Conservation (phyloP, 2,329 filamentous ascomycete species). For the Phialophora tarda region DNA sequence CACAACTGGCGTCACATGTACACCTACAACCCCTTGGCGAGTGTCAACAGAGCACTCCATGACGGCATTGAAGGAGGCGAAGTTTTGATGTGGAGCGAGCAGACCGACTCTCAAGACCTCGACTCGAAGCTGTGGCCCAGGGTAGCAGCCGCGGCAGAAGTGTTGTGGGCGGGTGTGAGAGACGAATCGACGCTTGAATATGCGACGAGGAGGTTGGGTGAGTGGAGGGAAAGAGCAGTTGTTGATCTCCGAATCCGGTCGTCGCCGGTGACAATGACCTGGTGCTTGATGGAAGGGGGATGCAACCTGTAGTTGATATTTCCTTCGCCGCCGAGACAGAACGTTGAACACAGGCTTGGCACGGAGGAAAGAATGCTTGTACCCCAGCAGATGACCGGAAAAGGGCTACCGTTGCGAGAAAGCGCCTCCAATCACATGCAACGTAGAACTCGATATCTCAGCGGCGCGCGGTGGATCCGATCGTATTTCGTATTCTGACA, state of each 20-base stretch:
- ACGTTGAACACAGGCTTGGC: neutral
- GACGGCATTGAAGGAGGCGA: slow-evolving; percentile 80
- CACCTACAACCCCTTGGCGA: slow-evolving; percentile 73
- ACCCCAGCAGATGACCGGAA: neutral
- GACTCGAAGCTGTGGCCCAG: slow-evolving; percentile 65
- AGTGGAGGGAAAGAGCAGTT: slow-evolving; percentile 74
- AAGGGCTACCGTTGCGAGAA: neutral
- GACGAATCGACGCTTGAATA: slow-evolving; percentile 60
- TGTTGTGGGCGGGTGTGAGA: slow-evolving; percentile 62
- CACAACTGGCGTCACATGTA: slow-evolving; percentile 86
- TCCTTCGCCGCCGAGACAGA: neutral
- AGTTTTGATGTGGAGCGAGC: slow-evolving; percentile 79
- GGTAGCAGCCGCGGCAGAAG: slow-evolving; percentile 61
- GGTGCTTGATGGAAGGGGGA: slow-evolving; percentile 64
- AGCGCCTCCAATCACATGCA: neutral
- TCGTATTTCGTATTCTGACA: neutral
- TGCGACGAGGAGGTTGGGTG: slow-evolving; percentile 68
- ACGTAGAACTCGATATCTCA: too few species aligned
- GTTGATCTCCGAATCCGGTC: slow-evolving; percentile 70
- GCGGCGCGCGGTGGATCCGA: neutral
- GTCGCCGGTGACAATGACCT: slow-evolving; percentile 73
- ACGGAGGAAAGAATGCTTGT: neutral
- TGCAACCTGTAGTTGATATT: slow-evolving; percentile 28
- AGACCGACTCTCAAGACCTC: slow-evolving; percentile 75
- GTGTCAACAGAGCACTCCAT: slow-evolving; percentile 65